phyloP scores from a whole-genome alignment of 2,329 filamentous ascomycete genomes.

The Sporothrix curviconia region DNA sequence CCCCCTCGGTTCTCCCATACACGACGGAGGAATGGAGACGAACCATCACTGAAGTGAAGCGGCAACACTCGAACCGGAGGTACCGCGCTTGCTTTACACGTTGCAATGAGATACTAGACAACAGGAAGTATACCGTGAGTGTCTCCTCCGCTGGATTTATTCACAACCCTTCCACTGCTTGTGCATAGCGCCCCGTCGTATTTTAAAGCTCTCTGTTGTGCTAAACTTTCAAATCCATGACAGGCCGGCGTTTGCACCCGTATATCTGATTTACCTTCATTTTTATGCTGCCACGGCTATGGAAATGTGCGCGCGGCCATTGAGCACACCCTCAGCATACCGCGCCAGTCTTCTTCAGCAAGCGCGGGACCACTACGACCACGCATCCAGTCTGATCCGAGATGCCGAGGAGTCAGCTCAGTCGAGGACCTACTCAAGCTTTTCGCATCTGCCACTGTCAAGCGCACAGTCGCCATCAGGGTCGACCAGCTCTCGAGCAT shows the following conservation, averaged over 20 bases:
- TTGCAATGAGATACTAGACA: constrained; percentile 48
- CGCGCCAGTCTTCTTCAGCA: constrained; percentile 44
- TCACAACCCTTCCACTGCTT: too few relatives aligned
- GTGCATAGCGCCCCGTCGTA: too few relatives aligned
- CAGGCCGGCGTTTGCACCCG: constrained; percentile 38
- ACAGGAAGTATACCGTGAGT: constrained; percentile 40
- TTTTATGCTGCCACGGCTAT: constrained; percentile 57
- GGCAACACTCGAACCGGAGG: constrained; percentile 42
- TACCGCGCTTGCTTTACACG: constrained; percentile 48
- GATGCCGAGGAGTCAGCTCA: constrained; percentile 37
- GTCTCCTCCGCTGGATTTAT: not conserved
- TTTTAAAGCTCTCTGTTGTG: too few relatives aligned
- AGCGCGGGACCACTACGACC: constrained; percentile 45
- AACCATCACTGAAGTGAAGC: constrained; percentile 47
- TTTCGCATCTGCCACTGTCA: constrained; percentile 30
- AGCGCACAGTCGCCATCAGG: constrained; percentile 41
- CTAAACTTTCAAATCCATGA: not conserved
- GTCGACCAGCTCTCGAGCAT: constrained; percentile 39
- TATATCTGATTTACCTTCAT: constrained; percentile 52
- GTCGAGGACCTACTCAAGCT: constrained; percentile 32
- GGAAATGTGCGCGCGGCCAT: constrained; percentile 47
- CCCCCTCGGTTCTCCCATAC: constrained; percentile 31
- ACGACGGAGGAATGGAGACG: constrained; percentile 46
- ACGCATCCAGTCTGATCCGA: constrained; percentile 42
- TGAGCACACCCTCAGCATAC: constrained; percentile 40